Evolutionary conservation across 1,139 yeast species (phyloP), one percentile per base, ranked within the genome.

Genomic region (Pichia sp.): DNA sequence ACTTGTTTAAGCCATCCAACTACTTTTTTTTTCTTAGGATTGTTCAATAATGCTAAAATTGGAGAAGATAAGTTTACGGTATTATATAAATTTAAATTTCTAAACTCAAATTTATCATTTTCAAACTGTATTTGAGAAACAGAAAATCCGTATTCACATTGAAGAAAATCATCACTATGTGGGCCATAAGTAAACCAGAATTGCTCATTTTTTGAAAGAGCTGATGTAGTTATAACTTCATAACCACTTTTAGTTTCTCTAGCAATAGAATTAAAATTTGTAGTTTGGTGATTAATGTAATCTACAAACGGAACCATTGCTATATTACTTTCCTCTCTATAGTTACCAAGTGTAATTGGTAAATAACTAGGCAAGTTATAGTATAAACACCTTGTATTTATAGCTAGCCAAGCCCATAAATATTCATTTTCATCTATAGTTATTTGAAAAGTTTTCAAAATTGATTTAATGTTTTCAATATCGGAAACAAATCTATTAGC

Each of bases 251-350:
- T 46, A 3, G 52, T 41, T 28, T 77, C 72, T 41, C 73, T 32
- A 5, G 57, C 71, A 44, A 81, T 64, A 2, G 66, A 65, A 52
- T 87, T 81, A 45, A 75, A 77, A 40, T 78, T 79, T 1, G 71
- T 71, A 34, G 75, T 66, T 9, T 79, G 70, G 65, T 92, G 97
- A 66, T 92, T 92, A 49, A 92, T 69, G 62, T 86, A 86, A 68
- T 92, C 98, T 11, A 90, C 90, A 56, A 72, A 83, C 0, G 98
- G 98, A 0, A 94, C 97, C 79, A 92, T 70, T 1, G 97, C 87
- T 66, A 89, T 83, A 61, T 87, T 85, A 57, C 85, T 89, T 27
- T 58, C 74, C 45, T 50, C 67, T 42, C 60, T 66, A 62, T 58
- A n/a, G 3, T 40, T 38, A 2, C 34, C 26, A 2, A 18, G 8